Percentiles rank a stretch among this genome's conserved stretches.
Conservation (phyloP, 2,329 filamentous ascomycete species). For the Myrmaecium sp. region DNA sequence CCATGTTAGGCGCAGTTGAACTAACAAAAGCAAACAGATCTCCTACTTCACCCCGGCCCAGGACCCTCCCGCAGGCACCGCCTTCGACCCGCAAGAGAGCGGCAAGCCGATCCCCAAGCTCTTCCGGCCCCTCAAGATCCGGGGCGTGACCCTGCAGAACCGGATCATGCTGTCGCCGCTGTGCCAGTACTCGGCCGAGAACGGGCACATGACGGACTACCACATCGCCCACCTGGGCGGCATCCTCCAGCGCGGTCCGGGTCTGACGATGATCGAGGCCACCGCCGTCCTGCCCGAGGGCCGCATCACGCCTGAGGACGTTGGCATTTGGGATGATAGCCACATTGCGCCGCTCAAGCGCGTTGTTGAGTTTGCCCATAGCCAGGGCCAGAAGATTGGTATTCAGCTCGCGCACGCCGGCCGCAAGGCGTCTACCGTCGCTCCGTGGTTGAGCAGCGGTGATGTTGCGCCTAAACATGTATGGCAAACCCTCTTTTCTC, state of each 20-base stretch:
- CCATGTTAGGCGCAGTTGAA: background rate
- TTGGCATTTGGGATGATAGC: conserved; percentile 67
- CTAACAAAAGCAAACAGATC: conserved; percentile 11
- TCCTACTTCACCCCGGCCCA: conserved; percentile 33
- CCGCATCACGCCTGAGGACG: conserved; percentile 66
- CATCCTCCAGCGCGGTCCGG: conserved; percentile 59
- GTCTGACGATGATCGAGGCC: conserved; percentile 60
- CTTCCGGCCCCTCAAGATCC: conserved; percentile 39
- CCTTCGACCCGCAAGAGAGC: conserved; percentile 28
- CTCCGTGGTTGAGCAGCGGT: conserved; percentile 44
- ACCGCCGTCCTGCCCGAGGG: conserved; percentile 60
- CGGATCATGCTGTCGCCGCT: conserved; percentile 47
- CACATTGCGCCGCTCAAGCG: conserved; percentile 58
- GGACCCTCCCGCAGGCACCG: conserved; percentile 29
- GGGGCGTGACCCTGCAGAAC: conserved; percentile 48
- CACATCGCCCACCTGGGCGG: conserved; percentile 71
- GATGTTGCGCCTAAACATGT: conserved; percentile 36
- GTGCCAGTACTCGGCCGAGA: conserved; percentile 49
- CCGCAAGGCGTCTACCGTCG: conserved; percentile 40
- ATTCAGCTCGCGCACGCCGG: conserved; percentile 76
- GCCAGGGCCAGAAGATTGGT: conserved; percentile 57
- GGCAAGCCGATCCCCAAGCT: conserved; percentile 39
- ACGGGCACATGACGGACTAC: conserved; percentile 63
- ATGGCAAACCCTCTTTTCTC: too few species aligned
- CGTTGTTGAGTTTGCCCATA: conserved; percentile 64